These are phyloP conservation scores for Stachybotrys elegans DNA, from an alignment of 2,329 filamentous ascomycete species.

Conservation along the genomic window DNA sequence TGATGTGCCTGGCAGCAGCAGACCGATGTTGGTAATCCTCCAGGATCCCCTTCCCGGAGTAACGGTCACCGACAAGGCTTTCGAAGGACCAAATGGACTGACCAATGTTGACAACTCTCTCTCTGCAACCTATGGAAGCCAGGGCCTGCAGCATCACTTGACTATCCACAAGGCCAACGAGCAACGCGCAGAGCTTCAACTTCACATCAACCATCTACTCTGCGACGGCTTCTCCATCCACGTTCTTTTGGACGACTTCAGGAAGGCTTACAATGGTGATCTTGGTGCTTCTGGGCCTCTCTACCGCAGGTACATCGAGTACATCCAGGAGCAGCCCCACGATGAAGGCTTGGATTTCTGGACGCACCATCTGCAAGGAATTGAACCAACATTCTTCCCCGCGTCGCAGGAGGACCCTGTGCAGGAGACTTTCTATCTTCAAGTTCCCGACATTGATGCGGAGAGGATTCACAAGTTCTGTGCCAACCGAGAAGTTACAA, in stretches of 20 bases:
- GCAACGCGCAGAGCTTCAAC: not conserved
- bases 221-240: not conserved
- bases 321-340: not conserved
- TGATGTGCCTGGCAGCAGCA: not conserved
- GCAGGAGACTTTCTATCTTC: not conserved
- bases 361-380: not conserved
- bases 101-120: not conserved
- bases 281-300: not conserved
- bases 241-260: not conserved
- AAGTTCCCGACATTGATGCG: not conserved
- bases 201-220: not conserved
- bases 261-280: not conserved
- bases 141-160: not conserved
- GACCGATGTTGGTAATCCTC: not conserved
- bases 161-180: not conserved
- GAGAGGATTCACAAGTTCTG: not conserved
- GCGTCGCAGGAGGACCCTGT: not conserved
- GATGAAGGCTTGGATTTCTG: not conserved
- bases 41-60: not conserved
- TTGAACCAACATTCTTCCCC: not conserved
- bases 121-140: not conserved
- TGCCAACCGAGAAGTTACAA: not conserved
- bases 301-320: not conserved
- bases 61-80: not conserved
- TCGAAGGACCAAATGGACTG: not conserved